A percentile compares a stretch with the other conserved stretches of the same genome.
These are phyloP conservation scores for Saccharomycopsis amapae DNA, from an alignment of 805 yeast genomes.

Conservation along the genomic window DNA sequence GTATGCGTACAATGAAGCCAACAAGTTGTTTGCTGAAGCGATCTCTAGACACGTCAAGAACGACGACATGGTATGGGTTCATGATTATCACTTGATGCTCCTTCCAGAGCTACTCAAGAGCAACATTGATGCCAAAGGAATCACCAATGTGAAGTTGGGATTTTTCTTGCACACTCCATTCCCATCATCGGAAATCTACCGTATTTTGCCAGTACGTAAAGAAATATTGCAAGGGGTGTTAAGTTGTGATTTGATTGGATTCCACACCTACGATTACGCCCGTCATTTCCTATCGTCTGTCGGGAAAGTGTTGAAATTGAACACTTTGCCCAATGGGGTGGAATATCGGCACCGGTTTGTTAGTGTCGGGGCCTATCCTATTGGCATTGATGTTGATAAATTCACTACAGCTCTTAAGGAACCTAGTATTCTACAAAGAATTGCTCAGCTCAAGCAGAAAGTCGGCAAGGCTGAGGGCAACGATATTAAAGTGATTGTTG, in stretches of 20 bases:
- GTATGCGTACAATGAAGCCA: conserved; percentile 96
- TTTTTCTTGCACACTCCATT: conserved; percentile 96
- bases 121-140: conserved; percentile 41
- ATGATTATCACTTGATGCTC: conserved; percentile 94
- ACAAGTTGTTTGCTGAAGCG: conserved; percentile 67
- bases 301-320: conserved; percentile 70
- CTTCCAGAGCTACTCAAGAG: conserved; percentile 81
- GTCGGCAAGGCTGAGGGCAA: conserved; percentile 41
- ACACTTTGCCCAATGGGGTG: conserved; percentile 87
- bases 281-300: conserved; percentile 91
- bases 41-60: conserved; percentile 66
- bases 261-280: conserved; percentile 98
- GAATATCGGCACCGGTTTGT: conserved; percentile 70
- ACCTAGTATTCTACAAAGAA: conserved; percentile 56
- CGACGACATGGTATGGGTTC: conserved; percentile 93
- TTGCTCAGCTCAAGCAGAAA: conserved; percentile 48
- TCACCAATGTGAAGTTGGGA: conserved; percentile 66
- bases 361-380: conserved; percentile 95
- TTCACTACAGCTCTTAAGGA: conserved; percentile 72
- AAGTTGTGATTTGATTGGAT: conserved; percentile 91
- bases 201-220: conserved; percentile 90
- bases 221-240: conserved; percentile 89
- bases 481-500: conserved; percentile 82
- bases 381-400: conserved; percentile 93
- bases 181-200: conserved; percentile 93